Evolutionary conservation across 495 filamentous ascomycete species (phyloP), one percentile per base, ranked within the genome.

Genomic region (Aspergillus homomorphus): DNA sequence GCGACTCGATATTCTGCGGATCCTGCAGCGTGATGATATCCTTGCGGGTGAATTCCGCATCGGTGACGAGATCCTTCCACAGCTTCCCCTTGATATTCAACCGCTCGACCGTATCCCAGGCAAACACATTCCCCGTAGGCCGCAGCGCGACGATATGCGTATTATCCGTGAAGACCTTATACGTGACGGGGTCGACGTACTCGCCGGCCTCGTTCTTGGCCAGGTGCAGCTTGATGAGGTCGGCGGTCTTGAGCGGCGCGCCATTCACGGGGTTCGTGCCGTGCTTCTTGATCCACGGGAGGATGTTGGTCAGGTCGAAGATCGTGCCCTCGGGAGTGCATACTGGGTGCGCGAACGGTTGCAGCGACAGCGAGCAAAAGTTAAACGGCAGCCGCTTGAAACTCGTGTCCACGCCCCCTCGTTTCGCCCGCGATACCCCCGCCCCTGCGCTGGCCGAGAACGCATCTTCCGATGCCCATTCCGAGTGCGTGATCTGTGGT

Each of bases 21-120:
- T 99, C 95, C 70, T 99, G 94, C 6, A 99, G 75, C 0, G 91
- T 96, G 69, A 99, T 92, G 64, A 99, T 93, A 69, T 99, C 94
- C 65, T 89, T 90, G 55, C 95, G 84, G 44, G 81, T 80, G 65
- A 99, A 99, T 59, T 93, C 90, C 59, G 82, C 82, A 62, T 98
- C 93, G 64, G 85, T 90, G 16, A 98, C 86, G 5, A 99, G 74
- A 72, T 99, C 94, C 53, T 79, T 80, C 94, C 94, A 99, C 78
- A 95, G 86, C 83, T 96, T 99, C 52, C 92, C 84, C 77, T 98
- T 99, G 72, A 98, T 87, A 74, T 99, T 99, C 70, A 98, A 81
- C 61, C 91, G 82, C 70, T 98, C 91, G 12, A 98, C 82, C 2
- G 94, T 99, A 67, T 98, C 94, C 84, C 87, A 96, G 10, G 92